Conservation (phyloP, 2,329 filamentous ascomycete species). For the Venturia oleaginea region DNA sequence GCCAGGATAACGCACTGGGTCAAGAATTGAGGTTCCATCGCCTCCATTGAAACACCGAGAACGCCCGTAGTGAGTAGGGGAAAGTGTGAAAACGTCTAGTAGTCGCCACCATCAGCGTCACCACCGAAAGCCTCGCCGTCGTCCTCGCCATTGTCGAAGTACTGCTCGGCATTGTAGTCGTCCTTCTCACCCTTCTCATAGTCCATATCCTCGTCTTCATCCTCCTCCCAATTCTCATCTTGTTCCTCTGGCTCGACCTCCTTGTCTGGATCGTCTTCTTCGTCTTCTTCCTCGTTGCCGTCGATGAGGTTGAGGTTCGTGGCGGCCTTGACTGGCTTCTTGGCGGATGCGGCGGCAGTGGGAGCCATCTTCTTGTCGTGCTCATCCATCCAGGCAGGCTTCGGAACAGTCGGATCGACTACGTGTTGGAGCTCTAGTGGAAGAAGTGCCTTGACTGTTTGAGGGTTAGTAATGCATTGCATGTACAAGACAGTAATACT, state of each 20-base stretch:
- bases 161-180: slow-evolving; percentile 57
- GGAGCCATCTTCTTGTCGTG: neutral
- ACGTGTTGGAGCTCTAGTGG: neutral
- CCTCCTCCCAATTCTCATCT: slow-evolving; percentile 49
- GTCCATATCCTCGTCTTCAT: slow-evolving; percentile 50
- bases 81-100: neutral
- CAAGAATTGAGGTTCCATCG: neutral
- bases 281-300: slow-evolving; percentile 31
- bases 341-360: neutral
- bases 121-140: slow-evolving; percentile 33
- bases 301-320: slow-evolving; percentile 20
- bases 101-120: slow-evolving; percentile 9
- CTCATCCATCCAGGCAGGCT: neutral
- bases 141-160: slow-evolving; percentile 53
- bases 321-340: neutral
- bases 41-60: neutral
- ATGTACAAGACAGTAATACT: neutral
- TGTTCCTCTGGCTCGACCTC: slow-evolving; percentile 40
- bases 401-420: neutral
- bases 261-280: slow-evolving; percentile 33
- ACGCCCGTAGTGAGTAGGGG: neutral
- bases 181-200: slow-evolving; percentile 47
- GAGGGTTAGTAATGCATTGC: neutral
- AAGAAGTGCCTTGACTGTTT: slow-evolving; percentile 4
- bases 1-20: neutral